Evolutionary conservation across 2,329 filamentous ascomycete species (phyloP).

Genomic region (Fusarium sp.): DNA sequence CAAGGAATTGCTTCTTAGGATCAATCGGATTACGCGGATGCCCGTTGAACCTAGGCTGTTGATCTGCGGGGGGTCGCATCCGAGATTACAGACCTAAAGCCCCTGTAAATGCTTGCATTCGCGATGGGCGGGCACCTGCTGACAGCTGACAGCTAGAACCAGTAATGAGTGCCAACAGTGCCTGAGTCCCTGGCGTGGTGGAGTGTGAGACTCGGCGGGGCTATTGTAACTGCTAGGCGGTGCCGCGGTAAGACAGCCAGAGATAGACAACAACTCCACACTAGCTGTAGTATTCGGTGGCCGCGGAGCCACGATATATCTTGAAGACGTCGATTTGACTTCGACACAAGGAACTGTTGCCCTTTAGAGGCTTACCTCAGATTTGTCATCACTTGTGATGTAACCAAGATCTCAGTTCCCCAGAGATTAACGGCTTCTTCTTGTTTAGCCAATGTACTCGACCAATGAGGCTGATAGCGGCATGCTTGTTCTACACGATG

Average conservation of each 20-base stretch:
- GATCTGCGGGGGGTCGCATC: constrained; percentile 34
- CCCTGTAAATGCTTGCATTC: constrained; percentile 8
- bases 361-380: constrained; percentile 9
- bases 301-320: not conserved
- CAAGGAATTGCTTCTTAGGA: not conserved
- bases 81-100: constrained; percentile 30
- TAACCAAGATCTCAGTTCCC: not conserved
- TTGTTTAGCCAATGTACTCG: constrained; percentile 1
- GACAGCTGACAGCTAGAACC: not conserved
- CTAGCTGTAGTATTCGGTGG: not conserved
- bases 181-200: not conserved
- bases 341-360: not conserved
- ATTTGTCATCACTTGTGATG: not conserved
- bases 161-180: constrained; percentile 1
- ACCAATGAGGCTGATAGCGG: constrained; percentile 17
- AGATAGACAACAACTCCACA: not conserved
- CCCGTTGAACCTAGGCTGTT: not conserved
- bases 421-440: not conserved
- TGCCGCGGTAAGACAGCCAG: not conserved
- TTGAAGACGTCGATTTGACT: not conserved
- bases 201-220: not conserved
- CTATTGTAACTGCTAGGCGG: not conserved
- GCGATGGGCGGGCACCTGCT: not conserved
- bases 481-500: constrained; percentile 38
- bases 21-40: constrained; percentile 26